Conservation (phyloP, 768 basidiomycete species). For the Holtermanniella nyarrowii region DNA sequence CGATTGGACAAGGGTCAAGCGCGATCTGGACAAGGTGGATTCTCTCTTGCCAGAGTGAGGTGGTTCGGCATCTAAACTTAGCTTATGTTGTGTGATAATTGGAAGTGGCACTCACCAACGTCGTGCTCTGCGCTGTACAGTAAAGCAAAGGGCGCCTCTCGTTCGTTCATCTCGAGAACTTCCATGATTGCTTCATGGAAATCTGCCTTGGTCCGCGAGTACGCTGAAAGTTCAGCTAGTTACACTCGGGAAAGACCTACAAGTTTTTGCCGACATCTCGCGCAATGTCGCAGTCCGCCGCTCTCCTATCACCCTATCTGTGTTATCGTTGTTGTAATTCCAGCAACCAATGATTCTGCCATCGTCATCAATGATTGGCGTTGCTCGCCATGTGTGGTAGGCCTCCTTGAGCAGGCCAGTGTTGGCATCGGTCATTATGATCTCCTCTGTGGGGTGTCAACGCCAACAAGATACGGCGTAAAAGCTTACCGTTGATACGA, state of each 20-base stretch:
- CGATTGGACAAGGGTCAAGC: background rate
- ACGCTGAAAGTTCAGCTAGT: background rate
- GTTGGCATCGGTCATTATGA: background rate
- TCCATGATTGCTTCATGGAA: slow-evolving; percentile 17
- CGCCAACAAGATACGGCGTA: background rate
- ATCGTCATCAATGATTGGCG: slow-evolving; percentile 20
- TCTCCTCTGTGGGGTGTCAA: background rate
- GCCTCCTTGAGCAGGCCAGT: slow-evolving; percentile 15
- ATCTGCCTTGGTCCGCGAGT: slow-evolving; percentile 17
- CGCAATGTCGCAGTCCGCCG: slow-evolving; percentile 17
- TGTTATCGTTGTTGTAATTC: slow-evolving; percentile 25
- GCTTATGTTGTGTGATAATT: background rate
- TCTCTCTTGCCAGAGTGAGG: background rate
- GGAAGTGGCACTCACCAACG: slow-evolving; percentile 1
- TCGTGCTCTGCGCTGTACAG: slow-evolving; percentile 16
- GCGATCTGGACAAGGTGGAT: slow-evolving; percentile 6
- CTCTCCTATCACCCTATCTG: slow-evolving; percentile 22
- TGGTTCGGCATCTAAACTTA: background rate
- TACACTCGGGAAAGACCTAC: background rate
- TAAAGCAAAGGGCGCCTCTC: slow-evolving; percentile 29
- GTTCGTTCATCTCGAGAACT: slow-evolving; percentile 20
- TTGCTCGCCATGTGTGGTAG: slow-evolving; percentile 27
- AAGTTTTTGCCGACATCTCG: slow-evolving; percentile 23
- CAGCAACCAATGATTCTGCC: slow-evolving; percentile 21
- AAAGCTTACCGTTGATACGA: slow-evolving; percentile 13